A percentile compares a stretch with the other conserved stretches of the same genome.
phyloP scores from a whole-genome alignment of 2,329 filamentous ascomycete species.

The Tolypocladium pustulatum region DNA sequence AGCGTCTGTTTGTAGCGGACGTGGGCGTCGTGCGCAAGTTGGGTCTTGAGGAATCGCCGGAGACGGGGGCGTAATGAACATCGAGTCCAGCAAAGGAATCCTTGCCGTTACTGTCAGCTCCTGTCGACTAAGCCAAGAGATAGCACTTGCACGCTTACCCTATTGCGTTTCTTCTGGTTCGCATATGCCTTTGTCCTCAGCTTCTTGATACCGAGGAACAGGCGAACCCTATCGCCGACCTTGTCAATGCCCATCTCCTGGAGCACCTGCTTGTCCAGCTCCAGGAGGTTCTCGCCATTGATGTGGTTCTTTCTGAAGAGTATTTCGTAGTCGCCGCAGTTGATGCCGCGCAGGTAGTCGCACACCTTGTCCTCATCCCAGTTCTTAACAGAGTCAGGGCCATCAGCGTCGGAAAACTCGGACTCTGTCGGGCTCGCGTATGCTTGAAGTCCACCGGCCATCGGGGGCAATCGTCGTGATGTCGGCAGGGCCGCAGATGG shows the following conservation, averaged over 20 bases:
- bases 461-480: conserved; percentile 38
- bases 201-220: conserved; percentile 79
- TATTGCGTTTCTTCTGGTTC: conserved; percentile 73
- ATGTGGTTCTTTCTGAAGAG: conserved; percentile 89
- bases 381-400: conserved; percentile 63
- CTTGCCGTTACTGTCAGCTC: conserved; percentile 28
- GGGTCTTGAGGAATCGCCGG: conserved; percentile 37
- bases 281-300: conserved; percentile 90
- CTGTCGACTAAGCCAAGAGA: background rate
- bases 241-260: conserved; percentile 99
- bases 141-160: conserved; percentile 43
- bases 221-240: conserved; percentile 87
- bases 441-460: conserved; percentile 38
- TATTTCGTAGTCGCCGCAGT: conserved; percentile 88
- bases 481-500: conserved; percentile 36
- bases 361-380: conserved; percentile 91
- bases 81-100: conserved; percentile 79
- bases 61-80: conserved; percentile 36
- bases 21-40: conserved; percentile 40
- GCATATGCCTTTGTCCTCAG: conserved; percentile 66
- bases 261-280: conserved; percentile 92
- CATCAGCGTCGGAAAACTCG: conserved; percentile 78
- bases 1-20: conserved; percentile 42
- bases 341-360: conserved; percentile 83
- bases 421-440: conserved; percentile 84